Percentiles rank a stretch among this genome's conserved stretches.
These are phyloP conservation scores for Claviceps lovelessii DNA, from an alignment of 2,329 filamentous ascomycete genomes.

Conservation along the genomic window DNA sequence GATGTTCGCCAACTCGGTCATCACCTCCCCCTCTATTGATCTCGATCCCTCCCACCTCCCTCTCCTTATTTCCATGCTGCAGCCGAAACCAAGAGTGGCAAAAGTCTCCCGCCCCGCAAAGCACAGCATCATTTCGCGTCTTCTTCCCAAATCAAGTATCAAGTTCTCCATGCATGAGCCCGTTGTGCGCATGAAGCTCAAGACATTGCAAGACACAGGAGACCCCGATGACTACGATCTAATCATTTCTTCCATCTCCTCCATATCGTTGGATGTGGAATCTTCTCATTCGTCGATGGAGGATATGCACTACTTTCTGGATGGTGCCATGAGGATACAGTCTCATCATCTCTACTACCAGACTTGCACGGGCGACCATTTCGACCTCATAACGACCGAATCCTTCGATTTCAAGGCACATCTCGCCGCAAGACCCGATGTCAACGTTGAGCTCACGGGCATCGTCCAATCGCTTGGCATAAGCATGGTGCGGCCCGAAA, in stretches of 20 bases:
- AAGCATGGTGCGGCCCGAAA: constrained; percentile 82
- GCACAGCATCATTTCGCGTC: constrained; percentile 67
- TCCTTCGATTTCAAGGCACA: constrained; percentile 77
- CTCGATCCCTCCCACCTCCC: constrained; percentile 85
- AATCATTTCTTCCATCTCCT: constrained; percentile 89
- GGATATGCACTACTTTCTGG: constrained; percentile 74
- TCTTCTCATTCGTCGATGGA: constrained; percentile 84
- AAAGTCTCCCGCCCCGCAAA: constrained; percentile 29
- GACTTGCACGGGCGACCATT: constrained; percentile 65
- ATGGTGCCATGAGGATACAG: constrained; percentile 67
- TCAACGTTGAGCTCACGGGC: constrained; percentile 66
- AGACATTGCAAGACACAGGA: constrained; percentile 52
- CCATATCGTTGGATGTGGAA: constrained; percentile 81
- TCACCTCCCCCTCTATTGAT: constrained; percentile 90
- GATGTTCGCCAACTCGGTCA: constrained; percentile 85
- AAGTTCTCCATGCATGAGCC: constrained; percentile 96
- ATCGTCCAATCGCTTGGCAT: constrained; percentile 76
- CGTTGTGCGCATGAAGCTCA: constrained; percentile 77
- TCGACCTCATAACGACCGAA: constrained; percentile 78
- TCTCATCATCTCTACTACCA: constrained; percentile 92
- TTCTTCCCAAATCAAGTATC: constrained; percentile 84
- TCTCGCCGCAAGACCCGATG: constrained; percentile 69
- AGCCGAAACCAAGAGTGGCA: constrained; percentile 31
- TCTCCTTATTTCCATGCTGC: constrained; percentile 63
- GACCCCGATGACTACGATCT: constrained; percentile 79